Evolutionary conservation across 768 basidiomycete genomes (phyloP).

Genomic region (Termitomyces sp.): DNA sequence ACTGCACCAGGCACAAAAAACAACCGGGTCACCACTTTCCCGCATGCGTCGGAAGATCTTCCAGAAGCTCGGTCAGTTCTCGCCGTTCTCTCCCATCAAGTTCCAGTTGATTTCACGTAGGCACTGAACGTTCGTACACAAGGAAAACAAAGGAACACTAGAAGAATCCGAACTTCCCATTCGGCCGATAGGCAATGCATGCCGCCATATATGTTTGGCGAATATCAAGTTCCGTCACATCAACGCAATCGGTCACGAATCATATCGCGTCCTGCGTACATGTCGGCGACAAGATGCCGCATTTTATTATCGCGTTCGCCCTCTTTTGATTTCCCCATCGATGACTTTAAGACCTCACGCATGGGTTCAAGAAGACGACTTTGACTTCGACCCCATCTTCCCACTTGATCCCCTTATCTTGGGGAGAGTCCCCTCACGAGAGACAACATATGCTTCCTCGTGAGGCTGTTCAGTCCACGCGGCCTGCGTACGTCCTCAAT

Average conservation of each 20-base stretch:
- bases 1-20: neutral
- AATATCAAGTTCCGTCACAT: conserved; percentile 11
- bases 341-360: conserved; percentile 13
- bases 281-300: conserved; percentile 14
- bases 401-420: neutral
- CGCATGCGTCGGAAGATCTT: neutral
- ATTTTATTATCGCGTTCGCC: conserved; percentile 2
- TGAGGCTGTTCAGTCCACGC: conserved; percentile 6
- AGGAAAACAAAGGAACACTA: neutral
- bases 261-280: conserved; percentile 2
- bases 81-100: neutral
- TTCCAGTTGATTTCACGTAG: neutral
- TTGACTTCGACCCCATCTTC: conserved; percentile 16
- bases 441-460: conserved; percentile 13
- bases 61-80: neutral
- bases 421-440: conserved; percentile 12
- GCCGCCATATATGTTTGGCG: neutral
- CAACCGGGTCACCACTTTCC: neutral
- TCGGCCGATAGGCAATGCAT: neutral
- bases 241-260: conserved; percentile 9
- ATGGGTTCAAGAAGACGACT: conserved; percentile 20
- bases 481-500: conserved; percentile 6
- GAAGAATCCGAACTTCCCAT: neutral
- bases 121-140: neutral
- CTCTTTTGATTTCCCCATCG: conserved; percentile 7